Conservation (phyloP, 306 rosid genomes). For the Trifolium subterraneum region DNA sequence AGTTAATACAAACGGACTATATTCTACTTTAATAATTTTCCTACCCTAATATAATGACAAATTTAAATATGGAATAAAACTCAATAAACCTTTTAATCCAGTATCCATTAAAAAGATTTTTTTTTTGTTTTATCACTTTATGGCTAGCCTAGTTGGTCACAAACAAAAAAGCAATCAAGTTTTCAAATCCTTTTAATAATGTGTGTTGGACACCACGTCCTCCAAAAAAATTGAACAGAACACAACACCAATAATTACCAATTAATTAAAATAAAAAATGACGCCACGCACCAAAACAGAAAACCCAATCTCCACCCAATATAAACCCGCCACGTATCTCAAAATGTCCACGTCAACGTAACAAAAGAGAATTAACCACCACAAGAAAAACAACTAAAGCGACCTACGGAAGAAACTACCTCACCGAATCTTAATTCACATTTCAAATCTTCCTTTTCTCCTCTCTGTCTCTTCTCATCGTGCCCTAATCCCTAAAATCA, state of each 20-base stretch:
- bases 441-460: constrained; percentile 7
- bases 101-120: too few species aligned
- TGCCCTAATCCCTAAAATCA: constrained; percentile 34
- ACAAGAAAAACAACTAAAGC: not conserved
- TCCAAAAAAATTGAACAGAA: not conserved
- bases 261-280: constrained; percentile 12
- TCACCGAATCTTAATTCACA: constrained; percentile 22
- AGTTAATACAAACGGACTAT: too few species aligned
- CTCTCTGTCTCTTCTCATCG: not conserved
- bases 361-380: constrained; percentile 31
- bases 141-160: too few species aligned
- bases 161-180: not conserved
- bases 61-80: too few species aligned
- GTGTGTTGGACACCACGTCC: not conserved
- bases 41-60: too few species aligned
- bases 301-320: not conserved
- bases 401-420: constrained; percentile 36
- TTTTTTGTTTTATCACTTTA: too few species aligned
- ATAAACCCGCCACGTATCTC: not conserved
- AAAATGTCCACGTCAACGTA: constrained; percentile 35
- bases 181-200: not conserved
- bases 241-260: constrained; percentile 19
- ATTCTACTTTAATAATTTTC: too few species aligned
- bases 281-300: constrained; percentile 21
- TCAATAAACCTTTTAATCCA: too few species aligned